Conservation (phyloP, 2,329 filamentous ascomycete species). For the Aspergillus unguis region DNA sequence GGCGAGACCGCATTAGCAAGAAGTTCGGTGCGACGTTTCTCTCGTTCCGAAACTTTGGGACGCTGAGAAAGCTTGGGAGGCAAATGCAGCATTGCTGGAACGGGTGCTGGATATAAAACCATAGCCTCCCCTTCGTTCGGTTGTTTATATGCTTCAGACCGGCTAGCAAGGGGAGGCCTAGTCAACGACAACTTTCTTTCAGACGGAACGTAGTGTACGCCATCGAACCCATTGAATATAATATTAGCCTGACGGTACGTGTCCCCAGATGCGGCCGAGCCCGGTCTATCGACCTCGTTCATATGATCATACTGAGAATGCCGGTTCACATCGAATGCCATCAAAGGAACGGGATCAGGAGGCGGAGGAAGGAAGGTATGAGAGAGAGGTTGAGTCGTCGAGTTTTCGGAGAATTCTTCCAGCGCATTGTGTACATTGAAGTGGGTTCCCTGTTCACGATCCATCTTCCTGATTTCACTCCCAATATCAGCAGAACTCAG, state of each 20-base stretch:
- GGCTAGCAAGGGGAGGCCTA: constrained; percentile 39
- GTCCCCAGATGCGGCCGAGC: constrained; percentile 43
- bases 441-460: constrained; percentile 31
- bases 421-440: constrained; percentile 38
- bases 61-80: constrained; percentile 80
- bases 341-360: constrained; percentile 6
- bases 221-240: constrained; percentile 50
- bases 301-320: constrained; percentile 18
- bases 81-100: constrained; percentile 88
- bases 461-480: constrained; percentile 46
- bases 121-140: constrained; percentile 67
- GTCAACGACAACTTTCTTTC: constrained; percentile 37
- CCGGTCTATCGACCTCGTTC: constrained; percentile 25
- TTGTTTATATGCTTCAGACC: constrained; percentile 38
- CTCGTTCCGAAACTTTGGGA: constrained; percentile 58
- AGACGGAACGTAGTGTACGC: constrained; percentile 43
- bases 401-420: constrained; percentile 23
- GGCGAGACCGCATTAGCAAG: constrained; percentile 58
- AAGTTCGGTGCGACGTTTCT: constrained; percentile 70
- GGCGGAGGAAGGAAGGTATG: constrained; percentile 20
- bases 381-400: constrained; percentile 14
- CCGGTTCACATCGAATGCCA: constrained; percentile 13
- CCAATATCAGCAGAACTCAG: constrained; percentile 45
- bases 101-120: constrained; percentile 93
- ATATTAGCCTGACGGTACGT: constrained; percentile 45